phyloP scores from a whole-genome alignment of 768 basidiomycete species.

The Kwoniella sp. region DNA sequence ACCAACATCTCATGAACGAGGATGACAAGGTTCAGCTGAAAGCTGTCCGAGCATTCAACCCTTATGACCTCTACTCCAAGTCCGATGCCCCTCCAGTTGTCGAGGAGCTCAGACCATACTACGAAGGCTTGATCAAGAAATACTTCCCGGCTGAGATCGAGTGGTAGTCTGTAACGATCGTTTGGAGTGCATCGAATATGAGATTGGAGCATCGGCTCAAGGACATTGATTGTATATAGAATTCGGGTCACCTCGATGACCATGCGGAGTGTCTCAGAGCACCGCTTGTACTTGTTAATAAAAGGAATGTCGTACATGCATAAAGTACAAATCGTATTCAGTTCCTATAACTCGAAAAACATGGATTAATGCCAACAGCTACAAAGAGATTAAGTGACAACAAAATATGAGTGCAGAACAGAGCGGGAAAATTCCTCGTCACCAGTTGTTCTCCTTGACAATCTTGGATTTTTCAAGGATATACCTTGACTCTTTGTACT shows the following conservation, averaged over 20 bases:
- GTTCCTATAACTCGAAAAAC: too few species aligned
- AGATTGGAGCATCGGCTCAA: background rate
- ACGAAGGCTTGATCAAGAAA: conserved; percentile 75
- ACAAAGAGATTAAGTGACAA: background rate
- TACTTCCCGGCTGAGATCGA: conserved; percentile 80
- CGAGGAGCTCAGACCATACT: conserved; percentile 74
- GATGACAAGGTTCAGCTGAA: conserved; percentile 57
- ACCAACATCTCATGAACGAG: conserved; percentile 74
- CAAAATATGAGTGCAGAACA: background rate
- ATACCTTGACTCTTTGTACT: conserved; percentile 55
- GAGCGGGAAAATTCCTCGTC: background rate
- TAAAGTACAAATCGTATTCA: background rate
- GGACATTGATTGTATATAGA: conserved; percentile 1
- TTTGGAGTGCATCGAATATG: background rate
- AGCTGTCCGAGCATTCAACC: conserved; percentile 85
- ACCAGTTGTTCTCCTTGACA: conserved; percentile 56
- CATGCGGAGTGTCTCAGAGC: too few species aligned
- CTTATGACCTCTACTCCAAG: conserved; percentile 93
- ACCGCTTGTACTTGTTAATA: conserved; percentile 1
- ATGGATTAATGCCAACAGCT: background rate
- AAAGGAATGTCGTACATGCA: background rate
- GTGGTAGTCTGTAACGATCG: conserved; percentile 62
- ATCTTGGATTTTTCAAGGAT: conserved; percentile 53
- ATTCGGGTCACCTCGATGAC: background rate
- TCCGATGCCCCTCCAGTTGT: conserved; percentile 69